Base-by-base conservation (phyloP, 2,329 filamentous ascomycete species). In the Colletotrichum incanum region DNA sequence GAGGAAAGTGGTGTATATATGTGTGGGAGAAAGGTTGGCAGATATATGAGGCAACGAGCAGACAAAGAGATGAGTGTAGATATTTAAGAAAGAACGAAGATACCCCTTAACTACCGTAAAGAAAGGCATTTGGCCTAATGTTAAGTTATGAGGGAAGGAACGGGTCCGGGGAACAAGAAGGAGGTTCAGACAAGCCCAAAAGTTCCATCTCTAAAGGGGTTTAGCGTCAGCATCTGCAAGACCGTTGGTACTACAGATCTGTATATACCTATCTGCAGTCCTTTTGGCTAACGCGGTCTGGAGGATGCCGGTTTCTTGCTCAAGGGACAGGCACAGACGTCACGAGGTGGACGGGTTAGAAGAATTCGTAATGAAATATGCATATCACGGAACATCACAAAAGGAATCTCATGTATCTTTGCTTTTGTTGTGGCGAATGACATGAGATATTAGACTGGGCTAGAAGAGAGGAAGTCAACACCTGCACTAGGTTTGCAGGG, bases 281-380 rank as follows among this genome's bases (percentile, higher is more conserved):
- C 3, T 52, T 20, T n/a, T 26, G 0, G 14, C 1, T 0, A 7
- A 39, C 5, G 11, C 4, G 1, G n/a, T 26, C 8, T 26, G 11
- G 28, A 31, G 28, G 28, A 31, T 31, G 28, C 28, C 28, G 28
- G 20, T 8, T 16, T 4, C 5, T 39, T 23, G 6, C 31, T 26
- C 31, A n/a, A 9, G 34, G 20, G 28, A 16, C 8, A 12, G 50
- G 6, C 8, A 54, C 26, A 18, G 3, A 4, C 37, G 5, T 34
- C 11, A 26, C 5, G 4, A 49, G 47, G 47, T 11, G 12, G n/a
- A 14, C 23, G 12, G 12, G 47, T 5, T 47, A 8, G 8, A 8
- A 47, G 43, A 7, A 7, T 5, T 31, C 28, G 2, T 31, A 6
- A 31, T 1, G 28, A 6, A 31, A 31, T 4, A 31, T 2, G 4